Conservation (phyloP, 106 monocot species). For the Xerophyta viscosa region DNA sequence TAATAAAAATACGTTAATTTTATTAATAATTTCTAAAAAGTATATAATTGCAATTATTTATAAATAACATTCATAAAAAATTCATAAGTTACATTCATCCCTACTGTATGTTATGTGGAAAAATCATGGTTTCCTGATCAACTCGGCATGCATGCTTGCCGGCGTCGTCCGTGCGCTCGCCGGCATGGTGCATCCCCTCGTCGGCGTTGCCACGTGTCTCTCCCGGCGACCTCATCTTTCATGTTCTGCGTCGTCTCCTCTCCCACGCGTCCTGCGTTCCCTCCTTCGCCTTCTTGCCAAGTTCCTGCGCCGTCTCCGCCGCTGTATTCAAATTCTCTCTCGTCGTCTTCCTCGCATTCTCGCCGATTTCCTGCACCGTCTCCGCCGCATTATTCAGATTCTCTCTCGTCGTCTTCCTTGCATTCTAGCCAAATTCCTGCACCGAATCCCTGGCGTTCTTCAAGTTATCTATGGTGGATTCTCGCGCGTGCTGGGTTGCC, state of each 20-base stretch:
- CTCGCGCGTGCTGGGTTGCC: too few species aligned
- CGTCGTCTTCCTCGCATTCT: background rate
- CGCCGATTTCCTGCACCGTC: background rate
- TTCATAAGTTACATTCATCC: too few species aligned
- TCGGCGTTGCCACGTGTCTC: too few species aligned
- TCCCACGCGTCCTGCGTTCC: constrained; percentile 12
- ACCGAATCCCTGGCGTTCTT: too few species aligned
- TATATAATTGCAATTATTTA: too few species aligned
- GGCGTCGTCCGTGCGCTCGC: background rate
- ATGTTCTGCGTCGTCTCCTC: constrained; percentile 24
- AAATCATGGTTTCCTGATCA: too few species aligned
- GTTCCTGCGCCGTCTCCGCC: constrained; percentile 4
- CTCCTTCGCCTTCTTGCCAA: constrained; percentile 25
- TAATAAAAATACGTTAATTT: too few species aligned
- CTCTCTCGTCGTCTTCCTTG: constrained; percentile 6
- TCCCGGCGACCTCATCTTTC: constrained; percentile 24
- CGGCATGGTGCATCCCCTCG: background rate
- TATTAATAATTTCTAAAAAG: too few species aligned
- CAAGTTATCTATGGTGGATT: too few species aligned
- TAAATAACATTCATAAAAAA: too few species aligned
- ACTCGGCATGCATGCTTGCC: too few species aligned
- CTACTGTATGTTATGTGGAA: too few species aligned
- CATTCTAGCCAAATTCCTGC: background rate
- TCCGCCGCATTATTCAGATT: background rate
- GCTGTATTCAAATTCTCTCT: constrained; percentile 7